Percentiles rank a stretch among this genome's conserved stretches.
Conservation (phyloP, 2,329 filamentous ascomycete species). For the Onygenales sp. region DNA sequence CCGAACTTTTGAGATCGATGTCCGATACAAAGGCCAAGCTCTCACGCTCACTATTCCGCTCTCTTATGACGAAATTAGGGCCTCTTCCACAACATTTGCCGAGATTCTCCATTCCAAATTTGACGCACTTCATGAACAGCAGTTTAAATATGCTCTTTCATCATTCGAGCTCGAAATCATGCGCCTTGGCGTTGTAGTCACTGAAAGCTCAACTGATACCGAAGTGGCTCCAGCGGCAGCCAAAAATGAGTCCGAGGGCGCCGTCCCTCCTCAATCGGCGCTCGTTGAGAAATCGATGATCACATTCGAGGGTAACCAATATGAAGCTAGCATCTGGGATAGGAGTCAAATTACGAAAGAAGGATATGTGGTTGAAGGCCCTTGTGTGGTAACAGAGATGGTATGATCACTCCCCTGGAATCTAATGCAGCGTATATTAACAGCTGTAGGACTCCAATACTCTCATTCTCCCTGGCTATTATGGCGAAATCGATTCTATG, state of each 20-base stretch:
- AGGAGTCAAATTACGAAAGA: slow-evolving; percentile 32
- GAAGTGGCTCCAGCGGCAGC: slow-evolving; percentile 20
- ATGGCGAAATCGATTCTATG: slow-evolving; percentile 38
- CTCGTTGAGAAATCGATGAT: slow-evolving; percentile 32
- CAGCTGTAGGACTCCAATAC: slow-evolving; percentile 37
- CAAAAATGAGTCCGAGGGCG: neutral
- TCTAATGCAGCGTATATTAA: neutral
- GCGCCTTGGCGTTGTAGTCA: slow-evolving; percentile 36
- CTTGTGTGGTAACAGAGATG: slow-evolving; percentile 32
- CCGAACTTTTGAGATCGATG: slow-evolving; percentile 33
- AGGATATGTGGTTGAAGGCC: slow-evolving; percentile 25
- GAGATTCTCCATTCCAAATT: slow-evolving; percentile 30
- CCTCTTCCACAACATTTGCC: slow-evolving; percentile 21
- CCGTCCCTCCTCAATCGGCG: slow-evolving; percentile 15
- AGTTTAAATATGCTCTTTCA: slow-evolving; percentile 37
- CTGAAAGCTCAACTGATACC: slow-evolving; percentile 34
- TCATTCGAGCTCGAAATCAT: slow-evolving; percentile 40
- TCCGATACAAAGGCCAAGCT: slow-evolving; percentile 41
- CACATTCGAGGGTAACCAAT: slow-evolving; percentile 29
- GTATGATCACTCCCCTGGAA: neutral
- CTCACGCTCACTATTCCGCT: slow-evolving; percentile 29
- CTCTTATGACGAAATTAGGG: slow-evolving; percentile 23
- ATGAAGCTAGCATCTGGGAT: slow-evolving; percentile 38
- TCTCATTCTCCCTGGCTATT: slow-evolving; percentile 38
- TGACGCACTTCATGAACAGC: slow-evolving; percentile 34